These are phyloP conservation scores for Trametes meyenii DNA, from an alignment of 768 basidiomycete genomes.

Conservation along the genomic window DNA sequence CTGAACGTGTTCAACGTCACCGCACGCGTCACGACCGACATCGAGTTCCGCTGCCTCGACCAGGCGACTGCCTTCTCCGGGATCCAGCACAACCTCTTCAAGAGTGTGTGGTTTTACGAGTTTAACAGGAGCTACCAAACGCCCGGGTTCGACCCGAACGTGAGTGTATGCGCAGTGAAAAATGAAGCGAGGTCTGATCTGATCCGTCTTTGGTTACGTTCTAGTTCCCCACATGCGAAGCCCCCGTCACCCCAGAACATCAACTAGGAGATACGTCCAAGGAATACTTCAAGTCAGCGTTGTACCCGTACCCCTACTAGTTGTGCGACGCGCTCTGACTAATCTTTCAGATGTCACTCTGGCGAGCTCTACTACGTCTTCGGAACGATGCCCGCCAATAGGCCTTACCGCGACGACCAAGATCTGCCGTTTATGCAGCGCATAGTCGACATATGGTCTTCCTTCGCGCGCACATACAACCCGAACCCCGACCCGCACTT, in stretches of 20 bases:
- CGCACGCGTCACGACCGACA: conserved; percentile 46
- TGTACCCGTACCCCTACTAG: not conserved
- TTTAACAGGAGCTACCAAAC: conserved; percentile 48
- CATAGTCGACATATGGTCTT: conserved; percentile 47
- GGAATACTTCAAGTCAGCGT: conserved; percentile 47
- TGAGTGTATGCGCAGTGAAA: not conserved
- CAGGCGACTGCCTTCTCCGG: conserved; percentile 51
- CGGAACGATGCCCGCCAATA: conserved; percentile 39
- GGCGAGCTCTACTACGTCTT: conserved; percentile 39
- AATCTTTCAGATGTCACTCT: conserved; percentile 33
- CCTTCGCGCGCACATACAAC: conserved; percentile 50
- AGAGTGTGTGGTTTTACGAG: conserved; percentile 47
- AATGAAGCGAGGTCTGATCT: too few species aligned
- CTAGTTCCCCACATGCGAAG: conserved; percentile 44
- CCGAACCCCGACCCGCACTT: conserved; percentile 48
- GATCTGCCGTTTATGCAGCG: conserved; percentile 50
- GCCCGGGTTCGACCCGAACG: conserved; percentile 47
- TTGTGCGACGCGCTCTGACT: not conserved
- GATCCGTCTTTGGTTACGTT: not conserved
- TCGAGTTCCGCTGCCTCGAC: conserved; percentile 51
- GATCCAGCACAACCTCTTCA: conserved; percentile 44
- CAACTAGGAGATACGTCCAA: conserved; percentile 49
- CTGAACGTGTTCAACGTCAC: conserved; percentile 52
- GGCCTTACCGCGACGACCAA: conserved; percentile 48
- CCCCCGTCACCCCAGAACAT: conserved; percentile 43